phyloP scores from a whole-genome alignment of 306 rosid genomes.

The Dryas octopetala region DNA sequence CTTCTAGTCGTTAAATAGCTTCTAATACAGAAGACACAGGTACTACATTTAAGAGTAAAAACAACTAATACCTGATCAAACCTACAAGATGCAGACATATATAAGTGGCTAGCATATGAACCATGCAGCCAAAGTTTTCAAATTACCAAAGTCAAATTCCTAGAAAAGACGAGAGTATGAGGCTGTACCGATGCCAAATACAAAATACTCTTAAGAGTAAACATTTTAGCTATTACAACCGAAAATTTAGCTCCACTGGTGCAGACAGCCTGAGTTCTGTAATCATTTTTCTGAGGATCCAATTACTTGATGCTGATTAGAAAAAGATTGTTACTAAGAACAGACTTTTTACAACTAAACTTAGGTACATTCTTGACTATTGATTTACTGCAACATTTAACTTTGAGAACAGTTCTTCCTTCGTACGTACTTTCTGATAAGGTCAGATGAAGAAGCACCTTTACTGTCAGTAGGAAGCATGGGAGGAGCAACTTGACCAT shows the following conservation, averaged over 20 bases:
- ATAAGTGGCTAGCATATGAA: background rate
- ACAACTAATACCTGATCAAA: background rate
- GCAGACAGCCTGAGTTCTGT: slow-evolving; percentile 26
- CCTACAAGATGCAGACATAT: background rate
- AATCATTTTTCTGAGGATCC: slow-evolving; percentile 3
- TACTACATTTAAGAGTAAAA: background rate
- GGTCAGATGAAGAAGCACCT: slow-evolving; percentile 30
- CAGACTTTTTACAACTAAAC: slow-evolving; percentile 43
- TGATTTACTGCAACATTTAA: slow-evolving; percentile 28
- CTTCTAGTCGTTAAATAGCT: too few relatives aligned
- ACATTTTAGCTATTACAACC: slow-evolving; percentile 28
- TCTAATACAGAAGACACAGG: background rate
- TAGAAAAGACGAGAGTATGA: background rate
- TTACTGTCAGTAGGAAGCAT: slow-evolving; percentile 33
- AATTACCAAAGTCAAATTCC: background rate
- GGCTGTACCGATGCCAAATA: background rate
- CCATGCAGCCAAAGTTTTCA: background rate
- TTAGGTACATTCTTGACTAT: slow-evolving; percentile 44
- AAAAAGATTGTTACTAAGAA: slow-evolving; percentile 24
- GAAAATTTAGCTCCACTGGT: slow-evolving; percentile 36
- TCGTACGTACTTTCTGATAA: slow-evolving; percentile 47
- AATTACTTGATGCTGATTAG: slow-evolving; percentile 17
- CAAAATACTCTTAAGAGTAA: slow-evolving; percentile 11
- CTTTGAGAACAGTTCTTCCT: slow-evolving; percentile 46
- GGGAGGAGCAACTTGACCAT: slow-evolving; percentile 25